Evolutionary conservation across 2,329 filamentous ascomycete genomes (phyloP).

Genomic region (Fusarium newnesense): DNA sequence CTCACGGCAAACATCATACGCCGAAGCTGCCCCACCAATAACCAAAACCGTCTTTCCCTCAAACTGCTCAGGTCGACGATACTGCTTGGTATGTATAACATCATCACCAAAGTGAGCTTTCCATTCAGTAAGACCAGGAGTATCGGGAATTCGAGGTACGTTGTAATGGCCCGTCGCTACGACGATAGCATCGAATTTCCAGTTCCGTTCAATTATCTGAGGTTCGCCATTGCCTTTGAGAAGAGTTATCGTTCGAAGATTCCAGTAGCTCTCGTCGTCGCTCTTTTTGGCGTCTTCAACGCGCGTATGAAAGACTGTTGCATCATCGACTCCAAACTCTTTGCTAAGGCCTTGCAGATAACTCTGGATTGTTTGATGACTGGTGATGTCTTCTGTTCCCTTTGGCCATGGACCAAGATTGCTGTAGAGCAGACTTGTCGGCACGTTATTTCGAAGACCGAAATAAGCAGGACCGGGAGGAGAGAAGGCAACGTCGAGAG

Average conservation of each 20-base stretch:
- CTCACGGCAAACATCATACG: slow-evolving; percentile 56
- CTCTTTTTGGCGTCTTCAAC: slow-evolving; percentile 64
- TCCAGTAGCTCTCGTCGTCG: slow-evolving; percentile 57
- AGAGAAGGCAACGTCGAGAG: slow-evolving; percentile 29
- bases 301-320: slow-evolving; percentile 67
- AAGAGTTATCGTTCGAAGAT: slow-evolving; percentile 60
- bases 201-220: slow-evolving; percentile 44
- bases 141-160: slow-evolving; percentile 69
- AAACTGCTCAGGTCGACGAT: slow-evolving; percentile 70
- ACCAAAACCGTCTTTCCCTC: slow-evolving; percentile 61
- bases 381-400: slow-evolving; percentile 68
- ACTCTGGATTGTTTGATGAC: slow-evolving; percentile 63
- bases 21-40: slow-evolving; percentile 62
- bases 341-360: slow-evolving; percentile 71
- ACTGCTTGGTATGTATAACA: slow-evolving; percentile 77
- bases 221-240: slow-evolving; percentile 33
- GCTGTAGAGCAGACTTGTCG: slow-evolving; percentile 63
- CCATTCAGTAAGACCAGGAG: slow-evolving; percentile 68
- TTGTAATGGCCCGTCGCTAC: slow-evolving; percentile 76
- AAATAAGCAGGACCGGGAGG: slow-evolving; percentile 61
- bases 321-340: slow-evolving; percentile 59
- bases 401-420: slow-evolving; percentile 63
- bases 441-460: slow-evolving; percentile 78
- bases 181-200: slow-evolving; percentile 71
- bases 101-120: slow-evolving; percentile 61